Evolutionary conservation across 1,284 basidiomycete species (phyloP).

Genomic region (Stereum hirsutum): DNA sequence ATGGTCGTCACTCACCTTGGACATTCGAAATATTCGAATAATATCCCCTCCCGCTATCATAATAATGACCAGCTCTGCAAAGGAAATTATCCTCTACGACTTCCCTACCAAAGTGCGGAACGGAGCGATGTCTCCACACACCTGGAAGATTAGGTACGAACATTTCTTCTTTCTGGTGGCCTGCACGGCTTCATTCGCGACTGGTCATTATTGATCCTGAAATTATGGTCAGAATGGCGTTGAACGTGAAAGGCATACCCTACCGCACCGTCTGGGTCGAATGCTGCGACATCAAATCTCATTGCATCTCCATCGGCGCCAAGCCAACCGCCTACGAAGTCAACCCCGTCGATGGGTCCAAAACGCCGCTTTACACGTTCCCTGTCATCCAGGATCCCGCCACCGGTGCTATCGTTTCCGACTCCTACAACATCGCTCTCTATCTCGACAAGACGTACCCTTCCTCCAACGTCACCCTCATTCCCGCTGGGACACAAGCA

Average conservation of each 20-base stretch:
- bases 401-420: constrained; percentile 17
- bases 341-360: constrained; percentile 8
- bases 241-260: constrained; percentile 25
- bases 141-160: constrained; percentile 16
- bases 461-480: constrained; percentile 14
- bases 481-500: constrained; percentile 16
- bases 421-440: constrained; percentile 22
- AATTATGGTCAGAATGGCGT: constrained; percentile 15
- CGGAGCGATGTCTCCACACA: constrained; percentile 16
- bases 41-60: too few relatives aligned
- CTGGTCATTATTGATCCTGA: too few relatives aligned
- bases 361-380: constrained; percentile 15
- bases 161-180: background rate
- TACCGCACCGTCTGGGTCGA: constrained; percentile 27
- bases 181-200: background rate
- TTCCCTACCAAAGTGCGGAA: constrained; percentile 11
- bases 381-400: constrained; percentile 19
- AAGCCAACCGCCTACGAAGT: constrained; percentile 14
- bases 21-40: too few relatives aligned
- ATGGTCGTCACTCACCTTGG: too few relatives aligned
- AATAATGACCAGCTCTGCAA: too few relatives aligned
- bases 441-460: constrained; percentile 28
- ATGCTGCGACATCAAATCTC: constrained; percentile 24
- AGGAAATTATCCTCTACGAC: constrained; percentile 16
- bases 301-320: constrained; percentile 19